These are phyloP conservation scores for Fusarium foetens DNA, from an alignment of 2,329 filamentous ascomycete genomes.

Conservation along the genomic window DNA sequence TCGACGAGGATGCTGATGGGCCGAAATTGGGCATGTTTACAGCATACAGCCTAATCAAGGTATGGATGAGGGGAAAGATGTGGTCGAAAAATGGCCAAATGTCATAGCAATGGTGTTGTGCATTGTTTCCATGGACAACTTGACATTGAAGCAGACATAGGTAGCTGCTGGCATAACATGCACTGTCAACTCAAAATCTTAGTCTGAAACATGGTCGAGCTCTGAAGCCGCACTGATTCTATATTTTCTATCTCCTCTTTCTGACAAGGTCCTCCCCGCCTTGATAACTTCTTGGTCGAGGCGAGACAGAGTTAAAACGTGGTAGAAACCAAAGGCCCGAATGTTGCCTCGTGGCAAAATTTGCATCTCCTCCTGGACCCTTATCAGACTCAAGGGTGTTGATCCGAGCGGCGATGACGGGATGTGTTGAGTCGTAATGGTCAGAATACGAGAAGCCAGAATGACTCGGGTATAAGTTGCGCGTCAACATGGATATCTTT, in stretches of 20 bases:
- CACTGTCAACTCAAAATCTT: constrained; percentile 1
- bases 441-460: background rate
- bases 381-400: background rate
- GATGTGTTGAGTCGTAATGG: background rate
- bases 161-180: background rate
- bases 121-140: constrained; percentile 5
- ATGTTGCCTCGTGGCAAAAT: background rate
- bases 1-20: constrained; percentile 8
- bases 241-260: constrained; percentile 12
- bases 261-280: constrained; percentile 18
- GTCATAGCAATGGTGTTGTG: background rate
- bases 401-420: constrained; percentile 1
- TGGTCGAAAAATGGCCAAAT: background rate
- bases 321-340: constrained; percentile 25
- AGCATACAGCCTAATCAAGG: background rate
- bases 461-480: constrained; percentile 10
- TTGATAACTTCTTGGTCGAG: constrained; percentile 4
- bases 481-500: background rate
- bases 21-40: constrained; percentile 22
- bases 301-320: constrained; percentile 12
- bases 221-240: constrained; percentile 10
- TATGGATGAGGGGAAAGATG: background rate
- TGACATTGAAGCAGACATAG: background rate
- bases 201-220: constrained; percentile 9
- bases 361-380: background rate